Base-by-base conservation (phyloP, 805 yeast species). In the Hanseniaspora occidentalis region DNA sequence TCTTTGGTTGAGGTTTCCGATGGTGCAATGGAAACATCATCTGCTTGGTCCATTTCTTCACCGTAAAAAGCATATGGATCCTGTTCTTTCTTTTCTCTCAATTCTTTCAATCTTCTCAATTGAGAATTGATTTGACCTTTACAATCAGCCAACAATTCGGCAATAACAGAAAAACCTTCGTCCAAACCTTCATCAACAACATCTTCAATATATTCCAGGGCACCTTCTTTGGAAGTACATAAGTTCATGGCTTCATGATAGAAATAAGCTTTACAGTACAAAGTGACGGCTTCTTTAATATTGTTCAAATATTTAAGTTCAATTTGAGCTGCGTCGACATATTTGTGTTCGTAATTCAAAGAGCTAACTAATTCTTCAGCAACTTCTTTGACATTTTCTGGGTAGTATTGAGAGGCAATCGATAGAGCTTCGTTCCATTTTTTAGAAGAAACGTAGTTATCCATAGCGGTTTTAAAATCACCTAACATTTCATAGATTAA, bases 111-210 rank as follows among this genome's bases (percentile, higher is more conserved):
- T 54, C 99, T 75, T 45, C 66, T 73, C 48, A 86, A 64, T 61
- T 92, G 99, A 0, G 97, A 82, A 35, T 67, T 71, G 17, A 84
- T 61, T 65, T 92, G 99, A 13, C 81, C 75, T 50, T 75, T 77
- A 64, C 96, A 92, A 57, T 92, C 99, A n/a, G 96, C 92, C 31
- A 89, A 58, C 24, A 92, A 66, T 60, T 92, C 97, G 4, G 94
- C 89, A 46, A 86, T 67, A 0, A 71, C 65, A 47, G 94, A 95
- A 60, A 86, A 92, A 1, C 94, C 92, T 57, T 89, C 97, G 37
- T 82, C 78, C 27, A 89, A 58, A 16, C 78, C 82, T 1, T 78
- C 73, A 48, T 84, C 95, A 37, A 86, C 71, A 11, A 80, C 62
- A 4, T 66, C 60, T 35, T 70, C 74, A 10, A 84, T 59, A 21